phyloP scores from a whole-genome alignment of 768 basidiomycete species.

The Serendipita sp. region DNA sequence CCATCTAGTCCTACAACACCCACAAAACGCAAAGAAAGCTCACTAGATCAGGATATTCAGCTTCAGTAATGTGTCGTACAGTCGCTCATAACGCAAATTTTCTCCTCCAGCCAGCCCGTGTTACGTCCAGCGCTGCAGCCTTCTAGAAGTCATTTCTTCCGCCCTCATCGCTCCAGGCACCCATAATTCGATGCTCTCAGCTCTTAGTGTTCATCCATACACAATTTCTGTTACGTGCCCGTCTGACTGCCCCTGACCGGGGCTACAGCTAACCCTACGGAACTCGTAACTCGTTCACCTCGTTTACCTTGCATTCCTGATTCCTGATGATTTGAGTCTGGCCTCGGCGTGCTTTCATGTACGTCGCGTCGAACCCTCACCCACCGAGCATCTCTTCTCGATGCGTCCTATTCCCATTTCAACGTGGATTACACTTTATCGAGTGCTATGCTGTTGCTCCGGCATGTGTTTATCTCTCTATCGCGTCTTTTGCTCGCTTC shows the following conservation, averaged over 20 bases:
- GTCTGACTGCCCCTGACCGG: not conserved
- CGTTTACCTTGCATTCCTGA: not conserved
- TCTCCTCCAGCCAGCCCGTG: not conserved
- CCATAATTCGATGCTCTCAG: not conserved
- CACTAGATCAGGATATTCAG: not conserved
- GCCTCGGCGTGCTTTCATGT: not conserved
- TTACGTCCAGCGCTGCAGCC: not conserved
- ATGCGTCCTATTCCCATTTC: not conserved
- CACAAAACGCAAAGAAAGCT: not conserved
- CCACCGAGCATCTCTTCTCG: not conserved
- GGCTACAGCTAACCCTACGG: not conserved
- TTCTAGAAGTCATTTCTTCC: not conserved
- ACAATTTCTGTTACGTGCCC: not conserved
- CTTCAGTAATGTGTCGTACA: not conserved
- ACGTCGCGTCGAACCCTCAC: not conserved
- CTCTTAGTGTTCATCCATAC: not conserved
- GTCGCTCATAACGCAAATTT: too few species aligned
- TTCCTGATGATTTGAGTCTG: not conserved
- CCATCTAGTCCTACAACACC: too few species aligned
- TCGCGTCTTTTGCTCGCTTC: not conserved
- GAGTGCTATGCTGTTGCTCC: not conserved
- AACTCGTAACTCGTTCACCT: not conserved
- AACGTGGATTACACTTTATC: not conserved
- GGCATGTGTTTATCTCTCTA: not conserved
- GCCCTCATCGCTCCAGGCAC: slow-evolving; percentile 1